Evolutionary conservation across 208 protist species (phyloP).

Genomic region (Lotmaria passim): DNA sequence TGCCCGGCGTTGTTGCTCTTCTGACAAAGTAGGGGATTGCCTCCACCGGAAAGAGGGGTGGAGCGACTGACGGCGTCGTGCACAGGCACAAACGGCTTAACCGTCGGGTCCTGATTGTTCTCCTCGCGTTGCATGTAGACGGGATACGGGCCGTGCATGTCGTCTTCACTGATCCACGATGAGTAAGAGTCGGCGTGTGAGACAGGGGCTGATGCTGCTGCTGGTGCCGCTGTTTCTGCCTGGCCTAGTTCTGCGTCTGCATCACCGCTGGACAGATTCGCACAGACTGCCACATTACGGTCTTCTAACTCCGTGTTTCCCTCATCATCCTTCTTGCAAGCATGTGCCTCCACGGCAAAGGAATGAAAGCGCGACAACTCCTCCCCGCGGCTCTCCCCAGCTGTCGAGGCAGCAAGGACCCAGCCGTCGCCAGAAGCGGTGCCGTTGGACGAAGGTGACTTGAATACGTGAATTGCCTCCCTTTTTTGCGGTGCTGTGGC

Average conservation of each 20-base stretch:
- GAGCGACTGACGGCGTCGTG: not conserved
- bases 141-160: not conserved
- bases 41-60: not conserved
- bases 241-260: too few species aligned
- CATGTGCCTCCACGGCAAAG: not conserved
- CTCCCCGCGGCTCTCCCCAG: not conserved
- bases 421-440: too few species aligned
- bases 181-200: not conserved
- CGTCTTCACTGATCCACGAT: not conserved
- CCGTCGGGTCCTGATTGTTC: not conserved
- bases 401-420: not conserved
- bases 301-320: not conserved
- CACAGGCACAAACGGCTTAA: not conserved
- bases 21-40: too few species aligned
- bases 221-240: not conserved
- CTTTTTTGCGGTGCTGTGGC: too few species aligned
- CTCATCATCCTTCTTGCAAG: too few species aligned
- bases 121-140: not conserved
- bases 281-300: not conserved
- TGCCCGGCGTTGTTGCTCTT: not conserved
- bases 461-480: too few species aligned
- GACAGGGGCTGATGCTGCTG: not conserved
- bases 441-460: too few species aligned
- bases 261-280: not conserved
- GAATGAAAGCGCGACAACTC: not conserved